Conservation (phyloP, 1,284 basidiomycete species). For the Irpex lacteus region DNA sequence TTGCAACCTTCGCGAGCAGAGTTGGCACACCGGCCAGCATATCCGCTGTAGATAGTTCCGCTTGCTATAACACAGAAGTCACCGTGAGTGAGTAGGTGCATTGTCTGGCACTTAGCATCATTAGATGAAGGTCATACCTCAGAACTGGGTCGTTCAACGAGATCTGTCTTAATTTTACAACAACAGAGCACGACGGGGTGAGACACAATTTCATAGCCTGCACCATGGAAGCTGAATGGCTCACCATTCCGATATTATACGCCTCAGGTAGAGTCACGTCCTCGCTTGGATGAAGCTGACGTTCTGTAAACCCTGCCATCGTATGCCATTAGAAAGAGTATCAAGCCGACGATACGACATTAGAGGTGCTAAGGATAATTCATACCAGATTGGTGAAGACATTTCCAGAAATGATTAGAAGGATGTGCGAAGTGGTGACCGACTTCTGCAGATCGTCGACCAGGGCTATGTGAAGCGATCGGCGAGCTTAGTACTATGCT, state of each 20-base stretch:
- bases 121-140: slow-evolving; percentile 18
- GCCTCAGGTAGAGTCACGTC: slow-evolving; percentile 22
- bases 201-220: no score
- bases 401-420: slow-evolving; percentile 69
- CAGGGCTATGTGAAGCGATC: slow-evolving; percentile 40
- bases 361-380: background rate
- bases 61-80: no score
- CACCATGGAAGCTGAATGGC: no score
- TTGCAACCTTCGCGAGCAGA: slow-evolving; percentile 55
- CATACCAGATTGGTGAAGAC: slow-evolving; percentile 51
- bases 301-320: slow-evolving; percentile 23
- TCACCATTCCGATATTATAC: slow-evolving; percentile 27
- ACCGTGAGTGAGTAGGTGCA: no score
- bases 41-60: slow-evolving; percentile 23
- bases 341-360: background rate
- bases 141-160: slow-evolving; percentile 27
- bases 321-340: no score
- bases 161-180: slow-evolving; percentile 20
- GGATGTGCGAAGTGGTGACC: slow-evolving; percentile 75
- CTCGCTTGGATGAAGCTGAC: slow-evolving; percentile 22
- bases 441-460: slow-evolving; percentile 53
- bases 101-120: no score
- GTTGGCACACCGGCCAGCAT: slow-evolving; percentile 25
- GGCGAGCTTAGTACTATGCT: background rate
- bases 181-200: no score